Evolutionary conservation across 805 yeast species (phyloP).

Genomic region (Hanseniaspora occidentalis): DNA sequence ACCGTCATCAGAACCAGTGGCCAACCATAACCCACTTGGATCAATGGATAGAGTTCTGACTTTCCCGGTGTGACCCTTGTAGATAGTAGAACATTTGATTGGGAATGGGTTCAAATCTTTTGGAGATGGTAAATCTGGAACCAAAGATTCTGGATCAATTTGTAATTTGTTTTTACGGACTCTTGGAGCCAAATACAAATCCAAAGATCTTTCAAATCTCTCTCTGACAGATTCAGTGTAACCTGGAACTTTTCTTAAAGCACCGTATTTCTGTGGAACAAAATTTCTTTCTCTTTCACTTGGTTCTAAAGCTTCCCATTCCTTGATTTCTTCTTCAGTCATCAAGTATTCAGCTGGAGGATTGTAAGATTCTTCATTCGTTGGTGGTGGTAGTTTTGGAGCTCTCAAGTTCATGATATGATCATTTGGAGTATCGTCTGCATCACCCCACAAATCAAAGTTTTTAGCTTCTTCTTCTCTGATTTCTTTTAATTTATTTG

Average conservation of each 20-base stretch:
- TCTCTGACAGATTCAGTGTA: constrained; percentile 78
- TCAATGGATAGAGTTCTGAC: constrained; percentile 76
- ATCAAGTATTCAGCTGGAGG: constrained; percentile 93
- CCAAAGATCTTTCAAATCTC: constrained; percentile 86
- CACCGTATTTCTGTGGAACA: constrained; percentile 66
- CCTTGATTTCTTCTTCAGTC: constrained; percentile 60
- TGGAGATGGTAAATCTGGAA: constrained; percentile 95
- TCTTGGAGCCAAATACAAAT: constrained; percentile 91
- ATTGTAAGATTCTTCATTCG: constrained; percentile 90
- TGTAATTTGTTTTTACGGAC: constrained; percentile 81
- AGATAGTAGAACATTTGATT: constrained; percentile 71
- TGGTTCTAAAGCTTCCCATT: constrained; percentile 61
- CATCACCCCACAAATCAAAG: constrained; percentile 81
- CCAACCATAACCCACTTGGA: constrained; percentile 87
- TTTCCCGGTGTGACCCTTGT: constrained; percentile 71
- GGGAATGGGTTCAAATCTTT: constrained; percentile 96
- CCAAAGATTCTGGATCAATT: constrained; percentile 89
- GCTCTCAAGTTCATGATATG: constrained; percentile 90
- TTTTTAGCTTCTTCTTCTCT: constrained; percentile 38
- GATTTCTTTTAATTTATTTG: constrained; percentile 40
- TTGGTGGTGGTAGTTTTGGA: constrained; percentile 91
- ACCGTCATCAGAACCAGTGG: constrained; percentile 97
- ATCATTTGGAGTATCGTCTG: constrained; percentile 37
- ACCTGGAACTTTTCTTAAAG: constrained; percentile 90
- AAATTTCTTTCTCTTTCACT: constrained; percentile 68